phyloP scores from a whole-genome alignment of 805 yeast genomes.

The Candida pseudoglaebosa region DNA sequence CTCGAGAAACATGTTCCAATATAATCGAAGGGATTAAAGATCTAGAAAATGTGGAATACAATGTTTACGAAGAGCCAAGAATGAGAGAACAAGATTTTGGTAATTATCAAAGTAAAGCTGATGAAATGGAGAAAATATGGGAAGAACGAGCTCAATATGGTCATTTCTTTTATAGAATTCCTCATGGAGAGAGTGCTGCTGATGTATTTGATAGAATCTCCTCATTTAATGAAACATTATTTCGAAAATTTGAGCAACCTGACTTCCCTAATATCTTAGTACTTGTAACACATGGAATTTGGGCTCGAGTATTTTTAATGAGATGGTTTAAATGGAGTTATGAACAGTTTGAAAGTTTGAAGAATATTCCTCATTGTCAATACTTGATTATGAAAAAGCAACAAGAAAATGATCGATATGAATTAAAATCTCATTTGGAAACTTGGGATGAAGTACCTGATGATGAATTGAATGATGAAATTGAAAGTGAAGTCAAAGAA shows the following conservation, averaged over 20 bases:
- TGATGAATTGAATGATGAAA: constrained; percentile 33
- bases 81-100: constrained; percentile 96
- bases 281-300: constrained; percentile 88
- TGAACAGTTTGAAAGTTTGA: constrained; percentile 79
- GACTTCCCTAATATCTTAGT: constrained; percentile 79
- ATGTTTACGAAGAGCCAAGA: constrained; percentile 80
- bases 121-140: constrained; percentile 80
- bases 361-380: constrained; percentile 82
- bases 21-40: constrained; percentile 54
- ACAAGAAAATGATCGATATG: constrained; percentile 46
- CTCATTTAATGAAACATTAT: constrained; percentile 82
- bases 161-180: constrained; percentile 74
- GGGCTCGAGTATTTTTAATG: constrained; percentile 90
- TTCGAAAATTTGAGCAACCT: constrained; percentile 68
- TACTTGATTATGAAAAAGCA: constrained; percentile 73
- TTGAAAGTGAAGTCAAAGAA: constrained; percentile 31
- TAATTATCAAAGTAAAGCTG: constrained; percentile 75
- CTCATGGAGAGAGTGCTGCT: constrained; percentile 94
- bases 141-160: constrained; percentile 84
- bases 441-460: constrained; percentile 67
- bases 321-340: constrained; percentile 94
- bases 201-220: constrained; percentile 92
- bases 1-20: constrained; percentile 78
- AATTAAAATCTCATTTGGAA: constrained; percentile 55
- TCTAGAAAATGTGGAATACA: constrained; percentile 42